A percentile compares a stretch with the other conserved stretches of the same genome.
Conservation (phyloP, 2,329 filamentous ascomycete genomes). For the Pyricularia sp. region DNA sequence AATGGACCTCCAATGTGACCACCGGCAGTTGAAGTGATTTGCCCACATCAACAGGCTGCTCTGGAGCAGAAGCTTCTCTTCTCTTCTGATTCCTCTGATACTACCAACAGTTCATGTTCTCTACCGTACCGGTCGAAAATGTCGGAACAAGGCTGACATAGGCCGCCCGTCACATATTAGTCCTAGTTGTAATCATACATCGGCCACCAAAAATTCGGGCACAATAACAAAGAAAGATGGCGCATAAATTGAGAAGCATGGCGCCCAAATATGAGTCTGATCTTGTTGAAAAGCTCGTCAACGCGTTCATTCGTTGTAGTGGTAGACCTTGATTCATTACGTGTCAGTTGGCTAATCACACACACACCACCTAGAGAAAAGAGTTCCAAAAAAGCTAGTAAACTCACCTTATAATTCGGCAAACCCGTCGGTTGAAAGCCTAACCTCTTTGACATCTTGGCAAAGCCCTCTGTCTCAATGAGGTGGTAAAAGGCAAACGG, state of each 20-base stretch:
- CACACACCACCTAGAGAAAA: background rate
- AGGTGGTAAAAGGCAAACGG: conserved; percentile 93
- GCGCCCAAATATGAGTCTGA: background rate
- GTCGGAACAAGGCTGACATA: background rate
- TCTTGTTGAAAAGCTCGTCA: background rate
- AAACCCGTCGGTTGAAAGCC: conserved; percentile 82
- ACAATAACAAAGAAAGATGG: background rate
- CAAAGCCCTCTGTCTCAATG: conserved; percentile 96
- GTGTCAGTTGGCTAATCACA: conserved; percentile 2
- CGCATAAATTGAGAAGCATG: background rate
- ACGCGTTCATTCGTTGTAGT: conserved; percentile 70
- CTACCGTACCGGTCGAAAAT: background rate
- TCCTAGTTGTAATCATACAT: background rate
- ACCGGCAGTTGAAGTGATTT: background rate
- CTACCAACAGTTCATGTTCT: background rate
- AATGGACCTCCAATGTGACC: background rate
- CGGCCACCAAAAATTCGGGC: background rate
- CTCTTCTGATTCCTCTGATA: background rate
- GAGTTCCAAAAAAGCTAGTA: background rate
- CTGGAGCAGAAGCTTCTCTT: background rate
- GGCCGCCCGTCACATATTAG: background rate
- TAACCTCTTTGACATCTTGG: conserved; percentile 87
- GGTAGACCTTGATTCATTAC: conserved; percentile 58
- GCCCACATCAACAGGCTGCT: background rate
- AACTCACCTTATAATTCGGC: conserved; percentile 86